A percentile compares a stretch with the other conserved stretches of the same genome.
Conservation (phyloP, 2,329 filamentous ascomycete species). For the Endoconidiophora laricicola region DNA sequence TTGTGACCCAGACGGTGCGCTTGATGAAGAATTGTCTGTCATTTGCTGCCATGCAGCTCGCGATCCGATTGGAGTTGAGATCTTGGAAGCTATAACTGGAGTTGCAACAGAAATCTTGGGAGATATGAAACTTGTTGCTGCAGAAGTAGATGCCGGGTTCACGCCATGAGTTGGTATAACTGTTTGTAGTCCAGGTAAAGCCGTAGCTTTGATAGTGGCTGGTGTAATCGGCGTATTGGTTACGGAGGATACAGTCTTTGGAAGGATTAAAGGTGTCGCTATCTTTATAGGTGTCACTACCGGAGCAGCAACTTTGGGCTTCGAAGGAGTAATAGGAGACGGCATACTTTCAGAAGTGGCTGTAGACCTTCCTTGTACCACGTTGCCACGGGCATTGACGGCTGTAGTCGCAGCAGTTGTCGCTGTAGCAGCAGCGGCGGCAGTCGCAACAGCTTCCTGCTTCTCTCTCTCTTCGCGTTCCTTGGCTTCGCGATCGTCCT, state of each 20-base stretch:
- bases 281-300: slow-evolving; percentile 25
- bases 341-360: neutral
- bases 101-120: slow-evolving; percentile 67
- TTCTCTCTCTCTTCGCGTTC: slow-evolving; percentile 52
- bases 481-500: slow-evolving; percentile 54
- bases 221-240: neutral
- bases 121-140: slow-evolving; percentile 44
- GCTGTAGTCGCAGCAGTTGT: neutral
- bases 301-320: slow-evolving; percentile 18
- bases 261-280: slow-evolving; percentile 20
- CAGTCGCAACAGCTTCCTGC: slow-evolving; percentile 23
- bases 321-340: slow-evolving; percentile 1
- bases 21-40: slow-evolving; percentile 46
- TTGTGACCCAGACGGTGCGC: slow-evolving; percentile 49
- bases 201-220: neutral
- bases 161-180: slow-evolving; percentile 43
- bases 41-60: slow-evolving; percentile 67
- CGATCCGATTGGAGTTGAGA: slow-evolving; percentile 59
- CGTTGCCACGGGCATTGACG: neutral
- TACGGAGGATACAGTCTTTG: slow-evolving; percentile 16
- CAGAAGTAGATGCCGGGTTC: slow-evolving; percentile 17
- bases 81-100: slow-evolving; percentile 59
- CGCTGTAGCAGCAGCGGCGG: neutral
- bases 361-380: no score
- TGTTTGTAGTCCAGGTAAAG: slow-evolving; percentile 22